These are phyloP conservation scores for Magnolia kwangsiensis DNA, from an alignment of 164 flowering plant species.

Conservation along the genomic window DNA sequence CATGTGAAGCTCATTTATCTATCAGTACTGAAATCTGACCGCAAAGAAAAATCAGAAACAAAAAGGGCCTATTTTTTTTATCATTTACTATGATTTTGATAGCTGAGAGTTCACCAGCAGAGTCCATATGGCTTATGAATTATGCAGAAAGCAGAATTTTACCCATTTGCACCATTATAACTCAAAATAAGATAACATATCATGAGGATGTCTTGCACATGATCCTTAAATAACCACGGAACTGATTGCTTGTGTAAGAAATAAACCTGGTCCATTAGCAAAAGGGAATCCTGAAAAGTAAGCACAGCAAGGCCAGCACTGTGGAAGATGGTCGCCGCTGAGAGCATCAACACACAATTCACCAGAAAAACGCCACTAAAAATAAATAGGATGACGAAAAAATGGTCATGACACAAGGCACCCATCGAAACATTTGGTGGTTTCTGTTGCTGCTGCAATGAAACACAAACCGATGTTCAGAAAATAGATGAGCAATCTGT, in stretches of 20 bases:
- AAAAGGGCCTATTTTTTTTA: too few relatives aligned
- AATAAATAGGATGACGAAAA: constrained; percentile 58
- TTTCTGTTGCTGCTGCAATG: constrained; percentile 22
- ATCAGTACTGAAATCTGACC: neutral
- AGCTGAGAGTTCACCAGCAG: too few relatives aligned
- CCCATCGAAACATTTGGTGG: constrained; percentile 36
- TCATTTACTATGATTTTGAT: too few relatives aligned
- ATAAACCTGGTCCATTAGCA: constrained; percentile 79
- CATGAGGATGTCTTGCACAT: neutral
- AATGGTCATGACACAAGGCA: constrained; percentile 61
- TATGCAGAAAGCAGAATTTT: too few relatives aligned
- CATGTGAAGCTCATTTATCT: neutral
- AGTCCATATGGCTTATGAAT: too few relatives aligned
- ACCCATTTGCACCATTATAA: neutral
- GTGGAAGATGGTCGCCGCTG: constrained; percentile 77
- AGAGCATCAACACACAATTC: constrained; percentile 67
- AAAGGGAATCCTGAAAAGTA: constrained; percentile 76
- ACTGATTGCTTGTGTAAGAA: neutral
- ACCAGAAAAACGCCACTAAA: constrained; percentile 82
- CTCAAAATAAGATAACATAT: neutral
- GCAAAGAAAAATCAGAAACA: too few relatives aligned
- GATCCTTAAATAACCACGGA: neutral
- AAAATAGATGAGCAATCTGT: neutral
- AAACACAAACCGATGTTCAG: neutral
- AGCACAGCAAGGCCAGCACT: constrained; percentile 51